phyloP scores from a whole-genome alignment of 2,329 filamentous ascomycete species.

The Penicillium janthinellum region DNA sequence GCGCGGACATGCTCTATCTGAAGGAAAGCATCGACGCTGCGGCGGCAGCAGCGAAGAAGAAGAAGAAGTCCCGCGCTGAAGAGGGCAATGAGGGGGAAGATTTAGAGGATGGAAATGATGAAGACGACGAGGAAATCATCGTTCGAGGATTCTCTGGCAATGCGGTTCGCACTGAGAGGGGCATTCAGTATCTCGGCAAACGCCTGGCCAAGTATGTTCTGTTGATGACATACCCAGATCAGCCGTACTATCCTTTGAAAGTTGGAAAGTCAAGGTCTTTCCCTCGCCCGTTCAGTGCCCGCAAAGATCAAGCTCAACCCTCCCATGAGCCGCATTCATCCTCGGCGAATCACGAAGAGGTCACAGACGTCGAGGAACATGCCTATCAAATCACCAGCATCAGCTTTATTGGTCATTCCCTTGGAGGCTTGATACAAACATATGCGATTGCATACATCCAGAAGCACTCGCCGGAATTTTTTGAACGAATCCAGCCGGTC shows the following conservation, averaged over 20 bases:
- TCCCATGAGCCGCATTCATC: conserved; percentile 36
- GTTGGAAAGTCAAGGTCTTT: conserved; percentile 54
- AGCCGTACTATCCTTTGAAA: conserved; percentile 76
- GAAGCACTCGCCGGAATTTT: conserved; percentile 91
- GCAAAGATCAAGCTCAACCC: conserved; percentile 36
- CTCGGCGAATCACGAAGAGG: conserved; percentile 40
- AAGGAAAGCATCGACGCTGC: conserved; percentile 95
- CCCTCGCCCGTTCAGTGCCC: conserved; percentile 50
- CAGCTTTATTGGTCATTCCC: conserved; percentile 89
- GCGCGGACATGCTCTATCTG: conserved; percentile 93
- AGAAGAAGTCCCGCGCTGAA: conserved; percentile 61
- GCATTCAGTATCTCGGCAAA: conserved; percentile 96
- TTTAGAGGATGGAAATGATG: conserved; percentile 53
- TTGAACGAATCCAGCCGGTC: conserved; percentile 78
- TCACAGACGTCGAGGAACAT: conserved; percentile 49
- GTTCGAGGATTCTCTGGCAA: conserved; percentile 90
- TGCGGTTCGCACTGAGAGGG: conserved; percentile 85
- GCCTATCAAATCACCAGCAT: conserved; percentile 89
- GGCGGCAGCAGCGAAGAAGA: conserved; percentile 67
- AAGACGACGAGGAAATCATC: conserved; percentile 70
- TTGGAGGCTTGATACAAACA: conserved; percentile 86
- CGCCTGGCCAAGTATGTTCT: conserved; percentile 89
- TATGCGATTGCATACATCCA: conserved; percentile 97
- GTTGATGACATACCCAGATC: conserved; percentile 88
- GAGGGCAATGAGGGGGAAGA: conserved; percentile 51